Conservation (phyloP, 768 basidiomycete genomes). For the Symmetrospora coprosmae region DNA sequence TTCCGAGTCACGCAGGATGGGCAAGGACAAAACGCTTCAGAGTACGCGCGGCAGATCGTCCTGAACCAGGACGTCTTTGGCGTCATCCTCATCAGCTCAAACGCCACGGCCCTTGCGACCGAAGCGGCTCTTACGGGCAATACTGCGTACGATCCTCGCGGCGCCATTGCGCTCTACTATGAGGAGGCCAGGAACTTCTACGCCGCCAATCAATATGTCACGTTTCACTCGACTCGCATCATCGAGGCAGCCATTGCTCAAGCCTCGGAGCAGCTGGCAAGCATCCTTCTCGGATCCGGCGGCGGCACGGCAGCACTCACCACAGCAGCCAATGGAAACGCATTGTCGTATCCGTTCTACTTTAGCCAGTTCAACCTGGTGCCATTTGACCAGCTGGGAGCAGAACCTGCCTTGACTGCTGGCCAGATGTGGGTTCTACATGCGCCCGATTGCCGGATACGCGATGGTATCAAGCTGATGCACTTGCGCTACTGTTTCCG, state of each 20-base stretch:
- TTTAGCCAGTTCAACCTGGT: conserved; percentile 33
- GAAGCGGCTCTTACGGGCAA: conserved; percentile 27
- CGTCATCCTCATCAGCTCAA: conserved; percentile 34
- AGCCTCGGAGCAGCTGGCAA: conserved; percentile 27
- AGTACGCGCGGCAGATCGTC: conserved; percentile 31
- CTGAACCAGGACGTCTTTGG: conserved; percentile 34
- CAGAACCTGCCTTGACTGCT: conserved; percentile 23
- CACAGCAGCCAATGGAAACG: conserved; percentile 21
- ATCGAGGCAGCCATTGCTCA: conserved; percentile 26
- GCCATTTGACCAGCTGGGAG: conserved; percentile 36
- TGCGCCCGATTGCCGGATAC: too few species aligned
- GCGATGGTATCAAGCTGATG: too few species aligned
- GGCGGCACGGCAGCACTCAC: conserved; percentile 18
- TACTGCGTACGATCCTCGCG: conserved; percentile 32
- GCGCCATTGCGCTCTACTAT: conserved; percentile 33
- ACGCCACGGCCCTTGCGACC: conserved; percentile 35
- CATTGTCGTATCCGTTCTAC: conserved; percentile 31
- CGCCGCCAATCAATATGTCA: conserved; percentile 33
- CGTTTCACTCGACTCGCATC: conserved; percentile 26
- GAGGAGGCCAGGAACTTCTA: conserved; percentile 35
- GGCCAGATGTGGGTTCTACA: too few species aligned
- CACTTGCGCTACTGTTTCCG: too few species aligned
- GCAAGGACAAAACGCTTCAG: conserved; percentile 32
- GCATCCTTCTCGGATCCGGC: conserved; percentile 21
- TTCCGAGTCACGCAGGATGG: conserved; percentile 28